Evolutionary conservation across 305 asterid species (phyloP).

Genomic region (Plantago rigida): DNA sequence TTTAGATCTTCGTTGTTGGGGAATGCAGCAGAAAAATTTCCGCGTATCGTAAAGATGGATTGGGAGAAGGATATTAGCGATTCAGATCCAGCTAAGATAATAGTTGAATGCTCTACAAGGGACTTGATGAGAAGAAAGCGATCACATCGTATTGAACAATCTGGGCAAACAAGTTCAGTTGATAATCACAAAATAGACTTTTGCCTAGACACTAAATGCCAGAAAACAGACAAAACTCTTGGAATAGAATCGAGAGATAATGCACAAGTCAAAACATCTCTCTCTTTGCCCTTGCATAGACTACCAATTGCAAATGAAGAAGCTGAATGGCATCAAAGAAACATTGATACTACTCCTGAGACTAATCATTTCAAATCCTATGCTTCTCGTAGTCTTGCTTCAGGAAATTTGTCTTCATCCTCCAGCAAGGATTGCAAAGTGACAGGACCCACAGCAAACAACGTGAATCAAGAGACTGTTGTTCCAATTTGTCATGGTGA

Average conservation of each 20-base stretch:
- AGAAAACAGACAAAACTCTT: constrained; percentile 27
- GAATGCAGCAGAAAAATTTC: constrained; percentile 35
- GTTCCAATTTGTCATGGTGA: constrained; percentile 25
- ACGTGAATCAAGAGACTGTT: constrained; percentile 22
- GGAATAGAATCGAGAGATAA: constrained; percentile 25
- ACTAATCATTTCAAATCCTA: constrained; percentile 29
- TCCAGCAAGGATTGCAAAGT: constrained; percentile 28
- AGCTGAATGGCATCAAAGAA: constrained; percentile 30
- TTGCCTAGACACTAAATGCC: constrained; percentile 30
- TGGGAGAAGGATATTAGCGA: constrained; percentile 29
- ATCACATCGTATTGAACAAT: constrained; percentile 41
- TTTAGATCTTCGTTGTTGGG: constrained; percentile 28
- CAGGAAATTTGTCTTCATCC: constrained; percentile 29
- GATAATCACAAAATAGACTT: constrained; percentile 27
- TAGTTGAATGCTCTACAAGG: constrained; percentile 61
- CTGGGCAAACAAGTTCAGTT: constrained; percentile 32
- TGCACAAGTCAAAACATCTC: constrained; percentile 27
- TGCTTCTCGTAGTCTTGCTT: constrained; percentile 25
- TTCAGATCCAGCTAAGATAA: constrained; percentile 33
- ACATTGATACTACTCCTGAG: constrained; percentile 26
- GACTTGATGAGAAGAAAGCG: constrained; percentile 90
- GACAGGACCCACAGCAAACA: constrained; percentile 23
- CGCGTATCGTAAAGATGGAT: constrained; percentile 26
- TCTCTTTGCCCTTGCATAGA: constrained; percentile 25
- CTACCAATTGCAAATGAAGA: constrained; percentile 30